Evolutionary conservation across 2,329 filamentous ascomycete genomes (phyloP).

Genomic region (Calycina herbarum): DNA sequence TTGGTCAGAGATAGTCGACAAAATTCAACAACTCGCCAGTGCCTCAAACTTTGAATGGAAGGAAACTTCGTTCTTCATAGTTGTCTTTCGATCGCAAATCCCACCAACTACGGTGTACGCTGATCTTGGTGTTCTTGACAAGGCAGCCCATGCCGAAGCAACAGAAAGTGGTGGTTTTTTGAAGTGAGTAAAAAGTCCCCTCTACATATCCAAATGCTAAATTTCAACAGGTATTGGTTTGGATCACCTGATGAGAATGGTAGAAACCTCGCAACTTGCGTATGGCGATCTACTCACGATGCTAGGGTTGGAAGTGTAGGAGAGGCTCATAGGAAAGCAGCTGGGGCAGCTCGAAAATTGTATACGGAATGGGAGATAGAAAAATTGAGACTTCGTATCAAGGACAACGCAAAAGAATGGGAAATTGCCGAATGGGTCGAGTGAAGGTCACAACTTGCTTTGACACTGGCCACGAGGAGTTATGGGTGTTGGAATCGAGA

Average conservation of each 20-base stretch:
- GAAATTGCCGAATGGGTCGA: slow-evolving; percentile 59
- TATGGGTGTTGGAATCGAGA: neutral
- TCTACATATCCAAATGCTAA: slow-evolving; percentile 14
- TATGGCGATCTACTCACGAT: slow-evolving; percentile 63
- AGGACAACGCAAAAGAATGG: slow-evolving; percentile 65
- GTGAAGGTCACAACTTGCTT: slow-evolving; percentile 16
- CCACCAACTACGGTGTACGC: slow-evolving; percentile 65
- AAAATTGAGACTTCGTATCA: slow-evolving; percentile 67
- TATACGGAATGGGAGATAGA: slow-evolving; percentile 70
- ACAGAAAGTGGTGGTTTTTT: slow-evolving; percentile 76
- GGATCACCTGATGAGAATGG: slow-evolving; percentile 68
- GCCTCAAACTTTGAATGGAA: slow-evolving; percentile 56
- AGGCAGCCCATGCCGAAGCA: slow-evolving; percentile 77
- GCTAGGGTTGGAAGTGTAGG: slow-evolving; percentile 60
- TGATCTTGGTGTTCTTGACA: slow-evolving; percentile 71
- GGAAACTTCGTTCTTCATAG: slow-evolving; percentile 72
- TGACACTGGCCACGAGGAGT: neutral
- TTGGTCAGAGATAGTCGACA: slow-evolving; percentile 63
- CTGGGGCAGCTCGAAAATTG: slow-evolving; percentile 60
- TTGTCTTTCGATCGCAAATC: slow-evolving; percentile 77
- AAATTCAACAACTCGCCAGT: slow-evolving; percentile 53
- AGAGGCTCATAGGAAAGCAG: slow-evolving; percentile 64
- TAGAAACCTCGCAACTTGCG: slow-evolving; percentile 78
- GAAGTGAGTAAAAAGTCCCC: slow-evolving; percentile 53
- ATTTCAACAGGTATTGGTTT: slow-evolving; percentile 74